Evolutionary conservation across 2,329 filamentous ascomycete genomes (phyloP).

Genomic region (Aspergillus novofumigatus): DNA sequence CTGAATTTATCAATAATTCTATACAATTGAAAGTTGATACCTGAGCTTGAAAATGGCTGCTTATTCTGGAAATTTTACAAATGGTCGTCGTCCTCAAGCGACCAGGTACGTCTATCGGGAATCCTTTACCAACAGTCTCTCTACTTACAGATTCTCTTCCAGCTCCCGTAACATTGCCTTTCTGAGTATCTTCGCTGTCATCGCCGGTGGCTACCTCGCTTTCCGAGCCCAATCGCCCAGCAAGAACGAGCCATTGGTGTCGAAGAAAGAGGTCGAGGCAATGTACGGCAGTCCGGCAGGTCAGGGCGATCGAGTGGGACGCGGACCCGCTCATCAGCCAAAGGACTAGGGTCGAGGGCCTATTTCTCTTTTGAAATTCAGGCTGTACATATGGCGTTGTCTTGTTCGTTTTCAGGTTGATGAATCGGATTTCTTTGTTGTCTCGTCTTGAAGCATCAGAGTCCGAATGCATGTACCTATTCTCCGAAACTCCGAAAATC

Average conservation of each 20-base stretch:
- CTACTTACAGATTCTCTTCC: not conserved
- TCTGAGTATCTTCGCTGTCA: slow-evolving; percentile 4
- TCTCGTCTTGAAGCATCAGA: too few species aligned
- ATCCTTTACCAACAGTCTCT: too few species aligned
- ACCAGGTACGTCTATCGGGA: too few species aligned
- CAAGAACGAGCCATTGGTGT: slow-evolving; percentile 3
- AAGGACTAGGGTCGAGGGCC: not conserved
- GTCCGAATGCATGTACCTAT: too few species aligned
- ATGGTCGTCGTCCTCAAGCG: too few species aligned
- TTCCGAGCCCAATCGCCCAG: slow-evolving; percentile 13
- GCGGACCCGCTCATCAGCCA: not conserved
- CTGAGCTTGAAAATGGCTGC: too few species aligned
- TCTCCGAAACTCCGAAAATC: not conserved
- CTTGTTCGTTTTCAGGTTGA: not conserved
- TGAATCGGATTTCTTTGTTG: not conserved
- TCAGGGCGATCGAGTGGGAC: not conserved
- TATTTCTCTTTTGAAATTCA: too few species aligned
- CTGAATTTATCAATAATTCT: too few species aligned
- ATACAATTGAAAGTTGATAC: too few species aligned
- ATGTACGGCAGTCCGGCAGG: slow-evolving; percentile 6
- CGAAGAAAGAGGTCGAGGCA: slow-evolving; percentile 6
- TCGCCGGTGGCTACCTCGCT: slow-evolving; percentile 4
- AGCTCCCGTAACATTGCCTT: slow-evolving; percentile 8
- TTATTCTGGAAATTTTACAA: too few species aligned
- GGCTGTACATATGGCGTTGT: not conserved